A percentile compares a stretch with the other conserved stretches of the same genome.
Conservation (phyloP, 768 basidiomycete species). For the Serendipita sp. region DNA sequence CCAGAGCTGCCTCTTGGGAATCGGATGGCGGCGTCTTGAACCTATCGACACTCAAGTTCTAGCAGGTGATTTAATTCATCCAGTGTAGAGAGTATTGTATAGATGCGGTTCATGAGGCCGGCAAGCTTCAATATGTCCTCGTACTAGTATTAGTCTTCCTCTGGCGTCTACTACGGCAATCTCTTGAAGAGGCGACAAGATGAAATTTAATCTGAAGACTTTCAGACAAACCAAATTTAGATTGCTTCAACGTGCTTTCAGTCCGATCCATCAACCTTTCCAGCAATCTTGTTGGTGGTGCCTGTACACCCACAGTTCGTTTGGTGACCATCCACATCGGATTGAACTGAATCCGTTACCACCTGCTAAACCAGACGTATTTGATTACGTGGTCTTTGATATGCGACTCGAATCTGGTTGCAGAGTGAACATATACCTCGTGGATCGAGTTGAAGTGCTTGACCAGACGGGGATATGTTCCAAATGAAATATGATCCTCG, state of each 20-base stretch:
- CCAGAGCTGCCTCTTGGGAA: slow-evolving; percentile 28
- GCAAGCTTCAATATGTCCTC: slow-evolving; percentile 93
- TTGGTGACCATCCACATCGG: slow-evolving; percentile 55
- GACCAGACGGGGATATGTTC: slow-evolving; percentile 64
- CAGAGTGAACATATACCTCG: slow-evolving; percentile 32
- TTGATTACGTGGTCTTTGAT: slow-evolving; percentile 92
- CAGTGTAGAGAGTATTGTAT: slow-evolving; percentile 71
- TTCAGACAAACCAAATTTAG: not conserved
- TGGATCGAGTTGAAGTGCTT: slow-evolving; percentile 85
- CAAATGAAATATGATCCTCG: slow-evolving; percentile 66
- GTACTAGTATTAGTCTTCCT: slow-evolving; percentile 83
- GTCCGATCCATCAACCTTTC: slow-evolving; percentile 2
- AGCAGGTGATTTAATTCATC: slow-evolving; percentile 52
- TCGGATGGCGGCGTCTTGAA: slow-evolving; percentile 55
- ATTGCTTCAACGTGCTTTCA: not conserved
- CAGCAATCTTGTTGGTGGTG: not conserved
- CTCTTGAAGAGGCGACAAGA: slow-evolving; percentile 58
- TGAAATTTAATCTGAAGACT: slow-evolving; percentile 61
- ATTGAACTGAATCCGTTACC: slow-evolving; percentile 87
- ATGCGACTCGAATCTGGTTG: slow-evolving; percentile 68
- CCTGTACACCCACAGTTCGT: slow-evolving; percentile 19
- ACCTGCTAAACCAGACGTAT: slow-evolving; percentile 80
- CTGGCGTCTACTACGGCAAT: slow-evolving; percentile 91
- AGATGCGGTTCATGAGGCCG: slow-evolving; percentile 79
- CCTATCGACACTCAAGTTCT: slow-evolving; percentile 24